Conservation (phyloP, 192 early-diverging fungal species). For the Coemansia guatemalensis region DNA sequence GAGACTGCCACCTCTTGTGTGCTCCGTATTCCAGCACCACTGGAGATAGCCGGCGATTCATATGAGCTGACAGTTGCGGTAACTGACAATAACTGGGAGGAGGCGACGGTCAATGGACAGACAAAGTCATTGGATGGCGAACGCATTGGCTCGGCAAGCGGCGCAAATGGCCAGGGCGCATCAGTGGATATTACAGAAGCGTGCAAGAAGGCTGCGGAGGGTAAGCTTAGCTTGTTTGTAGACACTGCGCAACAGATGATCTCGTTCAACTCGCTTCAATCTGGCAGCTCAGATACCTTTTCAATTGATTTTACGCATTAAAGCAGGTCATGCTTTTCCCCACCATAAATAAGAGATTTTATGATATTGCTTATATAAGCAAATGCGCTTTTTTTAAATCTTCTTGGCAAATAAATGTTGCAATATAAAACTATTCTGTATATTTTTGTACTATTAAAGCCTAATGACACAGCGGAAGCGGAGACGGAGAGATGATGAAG, state of each 20-base stretch:
- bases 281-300: constrained; percentile 35
- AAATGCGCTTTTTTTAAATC: neutral
- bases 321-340: neutral
- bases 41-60: constrained; percentile 9
- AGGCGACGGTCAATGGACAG: constrained; percentile 35
- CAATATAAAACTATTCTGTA: neutral
- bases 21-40: constrained; percentile 25
- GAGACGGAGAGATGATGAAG: neutral
- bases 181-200: constrained; percentile 30
- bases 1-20: constrained; percentile 21
- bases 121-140: constrained; percentile 31
- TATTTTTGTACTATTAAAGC: neutral
- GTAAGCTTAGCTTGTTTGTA: constrained; percentile 44
- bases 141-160: constrained; percentile 15
- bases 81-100: constrained; percentile 49
- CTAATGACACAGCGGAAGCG: neutral
- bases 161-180: constrained; percentile 2
- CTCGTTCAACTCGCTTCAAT: constrained; percentile 45
- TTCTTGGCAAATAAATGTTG: neutral
- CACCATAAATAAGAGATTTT: too few species aligned
- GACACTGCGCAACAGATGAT: constrained; percentile 25
- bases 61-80: constrained; percentile 21
- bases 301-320: constrained; percentile 14
- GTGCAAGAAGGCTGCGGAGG: constrained; percentile 23
- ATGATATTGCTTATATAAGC: neutral